Evolutionary conservation across 352 stramenopile species (phyloP), one percentile per base, ranked within the genome.

Genomic region (Phytophthora pistaciae): DNA sequence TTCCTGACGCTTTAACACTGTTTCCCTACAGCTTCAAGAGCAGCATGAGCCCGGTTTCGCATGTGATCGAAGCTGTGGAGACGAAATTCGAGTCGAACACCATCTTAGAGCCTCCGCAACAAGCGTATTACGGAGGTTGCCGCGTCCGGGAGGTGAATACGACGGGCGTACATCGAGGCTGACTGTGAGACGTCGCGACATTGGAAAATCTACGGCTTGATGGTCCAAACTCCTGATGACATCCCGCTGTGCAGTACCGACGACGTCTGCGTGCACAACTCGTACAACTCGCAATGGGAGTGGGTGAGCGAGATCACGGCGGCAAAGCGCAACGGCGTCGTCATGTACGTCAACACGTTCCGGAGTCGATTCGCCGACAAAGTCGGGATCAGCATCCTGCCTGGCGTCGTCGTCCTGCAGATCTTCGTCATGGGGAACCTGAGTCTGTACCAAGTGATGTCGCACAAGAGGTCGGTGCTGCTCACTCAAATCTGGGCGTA

Each of bases 201-300:
- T n/a, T 66, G 65, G 49, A 25, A 58, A 25, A 44, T 46, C 36
- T 72, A 72, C 29, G 65, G 57, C 5, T 56, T 72, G 13, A 49
- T 72, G 56, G 3, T 72, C 0, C 65, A 72, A n/a, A 46, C 18
- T 10, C 25, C 25, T 3, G 64, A 71, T 1, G 64, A 66, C 18
- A 44, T 71, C 56, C 9, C 44, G 9, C 27, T 71, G 33, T 71
- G 64, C 38, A 61, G 46, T 6, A 62, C 64, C 3, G 27, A 13
- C 13, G 49, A 40, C 20, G 27, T 71, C 16, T 71, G 64, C 20
- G 29, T 71, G 11, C 61, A 59, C 29, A 68, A 68, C 40, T 56
- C 60, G 16, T 70, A 70, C 54, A 70, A 58, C 33, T 52, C 63
- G 20, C 36, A 52, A 1, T 70, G 64, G 64, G 64, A 70, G 36